These are phyloP conservation scores for Penicillium daleae DNA, from an alignment of 495 filamentous ascomycete genomes.

Conservation along the genomic window DNA sequence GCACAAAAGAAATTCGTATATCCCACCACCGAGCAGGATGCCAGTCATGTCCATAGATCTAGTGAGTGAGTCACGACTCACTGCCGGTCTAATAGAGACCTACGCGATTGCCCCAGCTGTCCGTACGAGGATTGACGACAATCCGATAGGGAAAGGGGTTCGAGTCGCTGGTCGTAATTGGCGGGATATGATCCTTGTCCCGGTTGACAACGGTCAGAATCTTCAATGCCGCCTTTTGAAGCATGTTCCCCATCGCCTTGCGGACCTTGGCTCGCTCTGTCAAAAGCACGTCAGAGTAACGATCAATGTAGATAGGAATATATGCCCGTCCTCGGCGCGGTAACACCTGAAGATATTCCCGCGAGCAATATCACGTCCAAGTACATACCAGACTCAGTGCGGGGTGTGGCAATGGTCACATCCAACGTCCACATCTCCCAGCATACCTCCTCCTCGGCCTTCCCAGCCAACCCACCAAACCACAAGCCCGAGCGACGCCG, in stretches of 20 bases:
- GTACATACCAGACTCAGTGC: constrained; percentile 79
- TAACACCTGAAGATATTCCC: not conserved
- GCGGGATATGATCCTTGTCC: constrained; percentile 95
- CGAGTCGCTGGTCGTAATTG: constrained; percentile 87
- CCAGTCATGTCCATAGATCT: not conserved
- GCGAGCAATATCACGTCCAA: not conserved
- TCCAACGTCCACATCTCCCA: constrained; percentile 97
- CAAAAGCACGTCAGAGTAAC: constrained; percentile 10
- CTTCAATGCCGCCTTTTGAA: constrained; percentile 84
- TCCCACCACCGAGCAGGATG: not conserved
- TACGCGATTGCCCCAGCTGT: constrained; percentile 80
- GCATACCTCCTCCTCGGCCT: constrained; percentile 87
- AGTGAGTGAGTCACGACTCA: constrained; percentile 2
- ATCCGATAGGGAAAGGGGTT: constrained; percentile 98
- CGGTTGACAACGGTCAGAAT: constrained; percentile 82
- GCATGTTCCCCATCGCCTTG: constrained; percentile 81
- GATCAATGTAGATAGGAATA: not conserved
- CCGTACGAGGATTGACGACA: constrained; percentile 75
- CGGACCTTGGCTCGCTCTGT: constrained; percentile 84
- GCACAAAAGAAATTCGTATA: constrained; percentile 5
- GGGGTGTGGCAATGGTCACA: constrained; percentile 84
- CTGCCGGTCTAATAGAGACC: constrained; percentile 62
- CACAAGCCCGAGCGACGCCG: constrained; percentile 72
- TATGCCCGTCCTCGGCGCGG: too few relatives aligned
- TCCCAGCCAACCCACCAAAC: constrained; percentile 62